A percentile compares a stretch with the other conserved stretches of the same genome.
Conservation (phyloP, 1,284 basidiomycete genomes). For the Moniliella sp. region DNA sequence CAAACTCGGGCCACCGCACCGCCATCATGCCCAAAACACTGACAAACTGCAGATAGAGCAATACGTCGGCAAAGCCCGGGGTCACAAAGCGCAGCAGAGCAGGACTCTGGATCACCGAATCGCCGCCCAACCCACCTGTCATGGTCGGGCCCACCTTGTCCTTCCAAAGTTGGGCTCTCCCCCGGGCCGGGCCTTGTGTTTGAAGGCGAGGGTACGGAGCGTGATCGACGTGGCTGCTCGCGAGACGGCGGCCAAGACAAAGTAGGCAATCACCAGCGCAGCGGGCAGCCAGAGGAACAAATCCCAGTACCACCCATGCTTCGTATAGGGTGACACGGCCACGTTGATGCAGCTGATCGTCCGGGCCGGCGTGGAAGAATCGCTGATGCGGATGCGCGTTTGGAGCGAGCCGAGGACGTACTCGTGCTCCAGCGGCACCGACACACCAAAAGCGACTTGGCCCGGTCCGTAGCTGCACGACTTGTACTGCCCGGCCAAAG, state of each 20-base stretch:
- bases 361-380: slow-evolving; percentile 45
- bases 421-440: slow-evolving; percentile 47
- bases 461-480: slow-evolving; percentile 38
- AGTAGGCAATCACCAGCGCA: slow-evolving; percentile 55
- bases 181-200: slow-evolving; percentile 21
- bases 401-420: slow-evolving; percentile 61
- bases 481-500: slow-evolving; percentile 8
- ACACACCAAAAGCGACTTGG: slow-evolving; percentile 56
- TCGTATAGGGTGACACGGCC: slow-evolving; percentile 51
- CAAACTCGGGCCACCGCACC: slow-evolving; percentile 75
- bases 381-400: slow-evolving; percentile 65
- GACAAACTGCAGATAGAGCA: slow-evolving; percentile 66
- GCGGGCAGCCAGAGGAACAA: slow-evolving; percentile 66
- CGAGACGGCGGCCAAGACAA: slow-evolving; percentile 55
- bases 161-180: slow-evolving; percentile 14
- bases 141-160: slow-evolving; percentile 34
- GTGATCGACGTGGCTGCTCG: slow-evolving; percentile 36
- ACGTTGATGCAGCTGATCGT: slow-evolving; percentile 66
- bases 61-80: slow-evolving; percentile 70
- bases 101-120: slow-evolving; percentile 59
- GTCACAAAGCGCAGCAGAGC: slow-evolving; percentile 76
- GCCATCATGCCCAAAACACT: slow-evolving; percentile 64
- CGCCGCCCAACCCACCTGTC: slow-evolving; percentile 69
- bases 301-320: slow-evolving; percentile 47
- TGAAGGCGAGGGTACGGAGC: slow-evolving; percentile 9